Evolutionary conservation across 2,329 filamentous ascomycete species (phyloP), one percentile per base, ranked within the genome.

Genomic region (Cordyceps cateniannulata): DNA sequence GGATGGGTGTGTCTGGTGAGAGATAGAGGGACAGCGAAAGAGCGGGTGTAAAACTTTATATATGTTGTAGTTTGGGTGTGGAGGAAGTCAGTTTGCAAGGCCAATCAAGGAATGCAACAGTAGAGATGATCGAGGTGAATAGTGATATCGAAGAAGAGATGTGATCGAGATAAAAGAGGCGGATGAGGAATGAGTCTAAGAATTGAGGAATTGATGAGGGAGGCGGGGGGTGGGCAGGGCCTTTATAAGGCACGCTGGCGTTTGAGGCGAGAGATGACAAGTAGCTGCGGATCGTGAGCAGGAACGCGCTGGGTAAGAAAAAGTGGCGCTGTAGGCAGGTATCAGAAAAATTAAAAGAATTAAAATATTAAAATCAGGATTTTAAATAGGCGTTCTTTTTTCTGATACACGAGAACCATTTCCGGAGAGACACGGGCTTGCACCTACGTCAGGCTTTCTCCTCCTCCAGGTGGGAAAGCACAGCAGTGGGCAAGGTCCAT

Each of bases 91-190:
- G 18, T 49, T 18, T 29, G 56, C 56, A 51, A 42, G 35, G 56
- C 56, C 56, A 59, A 32, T 59, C 24, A 24, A 59, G 48, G 56
- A 44, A 59, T 59, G 56, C 56, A 51, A 29, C 49, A 44, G 35
- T n/a, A 35, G n/a, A 29, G 8, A 7, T 12, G 32, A 40, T 18
- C 16, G 18, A 18, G 18, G 12, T 42, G 40, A 42, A 16, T 8
- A 16, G 8, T 42, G 42, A 20, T 45, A 20, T n/a, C 25, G 22
- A 20, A 20, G 5, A 53, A 42, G 38, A 8, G 24, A 14, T 42
- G 25, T 16, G 22, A 14, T 40, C 42, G 47, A 42, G 22, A 27
- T 25, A 44, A 51, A 12, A 44, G n/a, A n/a, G 44, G 45, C 47
- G n/a, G 45, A 40, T 22, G 47, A 51, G 49, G 57, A 59, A 53